Percentiles rank a stretch among this genome's conserved stretches.
phyloP scores from a whole-genome alignment of 805 yeast species.

The Metschnikowia peoriensis region DNA sequence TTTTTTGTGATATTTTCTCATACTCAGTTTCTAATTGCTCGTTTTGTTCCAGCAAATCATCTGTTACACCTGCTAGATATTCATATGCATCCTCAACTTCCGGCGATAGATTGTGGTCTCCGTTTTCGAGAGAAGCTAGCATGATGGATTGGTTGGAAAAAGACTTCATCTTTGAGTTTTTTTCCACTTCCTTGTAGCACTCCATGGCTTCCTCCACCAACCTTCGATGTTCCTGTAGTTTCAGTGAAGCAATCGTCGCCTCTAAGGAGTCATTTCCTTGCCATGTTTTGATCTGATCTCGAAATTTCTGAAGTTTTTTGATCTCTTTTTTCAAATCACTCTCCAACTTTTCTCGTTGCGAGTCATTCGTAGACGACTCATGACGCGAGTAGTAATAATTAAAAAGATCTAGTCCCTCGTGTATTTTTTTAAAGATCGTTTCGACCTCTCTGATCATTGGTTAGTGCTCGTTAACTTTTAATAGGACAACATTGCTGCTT shows the following conservation, averaged over 20 bases:
- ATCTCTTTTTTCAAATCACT: constrained; percentile 45
- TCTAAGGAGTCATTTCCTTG: constrained; percentile 31
- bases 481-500: not conserved
- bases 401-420: constrained; percentile 45
- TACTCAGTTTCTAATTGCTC: constrained; percentile 39
- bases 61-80: constrained; percentile 30
- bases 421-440: constrained; percentile 43
- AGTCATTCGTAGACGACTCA: constrained; percentile 37
- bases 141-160: constrained; percentile 46
- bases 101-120: constrained; percentile 25
- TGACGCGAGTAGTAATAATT: constrained; percentile 45
- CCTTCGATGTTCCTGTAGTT: constrained; percentile 35
- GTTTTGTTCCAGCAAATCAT: constrained; percentile 34
- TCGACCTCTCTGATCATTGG: constrained; percentile 34
- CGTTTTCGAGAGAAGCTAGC: constrained; percentile 34
- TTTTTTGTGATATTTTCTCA: constrained; percentile 39
- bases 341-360: constrained; percentile 43
- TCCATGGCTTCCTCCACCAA: constrained; percentile 47
- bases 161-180: constrained; percentile 42
- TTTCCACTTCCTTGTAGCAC: constrained; percentile 43
- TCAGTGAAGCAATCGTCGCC: constrained; percentile 21
- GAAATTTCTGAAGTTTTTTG: constrained; percentile 43
- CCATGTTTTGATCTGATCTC: constrained; percentile 47
- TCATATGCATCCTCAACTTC: constrained; percentile 35
- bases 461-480: constrained; percentile 11